Evolutionary conservation across 169 alveolate species (phyloP).

Genomic region (Neospora caninum): DNA sequence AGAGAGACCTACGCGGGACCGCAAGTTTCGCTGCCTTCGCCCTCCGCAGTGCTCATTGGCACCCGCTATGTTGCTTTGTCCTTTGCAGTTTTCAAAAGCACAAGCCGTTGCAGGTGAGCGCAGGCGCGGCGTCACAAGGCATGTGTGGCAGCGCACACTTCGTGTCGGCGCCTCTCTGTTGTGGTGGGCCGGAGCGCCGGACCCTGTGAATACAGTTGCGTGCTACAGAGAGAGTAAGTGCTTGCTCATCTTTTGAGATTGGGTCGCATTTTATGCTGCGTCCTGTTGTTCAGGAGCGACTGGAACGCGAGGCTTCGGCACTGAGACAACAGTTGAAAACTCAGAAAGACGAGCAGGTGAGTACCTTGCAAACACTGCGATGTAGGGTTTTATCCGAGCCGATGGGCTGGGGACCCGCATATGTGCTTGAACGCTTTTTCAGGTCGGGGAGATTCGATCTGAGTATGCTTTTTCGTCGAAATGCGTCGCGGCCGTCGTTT

Average conservation of each 20-base stretch:
- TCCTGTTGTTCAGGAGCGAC: not conserved
- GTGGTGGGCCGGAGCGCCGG: not conserved
- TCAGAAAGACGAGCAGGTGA: conserved; percentile 7
- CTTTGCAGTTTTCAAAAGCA: not conserved
- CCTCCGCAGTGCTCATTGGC: not conserved
- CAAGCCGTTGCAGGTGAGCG: not conserved
- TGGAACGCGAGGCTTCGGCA: conserved; percentile 16
- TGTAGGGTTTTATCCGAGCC: not conserved
- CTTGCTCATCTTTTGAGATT: not conserved
- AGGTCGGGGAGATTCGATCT: too few species aligned
- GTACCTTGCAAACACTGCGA: not conserved
- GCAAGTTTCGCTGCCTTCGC: too few species aligned
- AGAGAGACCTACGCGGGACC: not conserved
- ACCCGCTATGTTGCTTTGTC: not conserved
- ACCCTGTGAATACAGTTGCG: not conserved
- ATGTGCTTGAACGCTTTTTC: too few species aligned
- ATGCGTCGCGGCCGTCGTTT: too few species aligned
- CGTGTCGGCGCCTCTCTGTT: not conserved
- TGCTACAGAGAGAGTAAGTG: not conserved
- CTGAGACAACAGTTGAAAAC: not conserved
- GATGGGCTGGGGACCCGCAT: not conserved
- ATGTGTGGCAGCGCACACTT: not conserved
- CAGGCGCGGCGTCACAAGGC: not conserved
- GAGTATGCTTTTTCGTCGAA: too few species aligned
- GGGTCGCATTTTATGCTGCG: not conserved